These are phyloP conservation scores for Colletotrichum magnum DNA, from an alignment of 2,329 filamentous ascomycete genomes.

Conservation along the genomic window DNA sequence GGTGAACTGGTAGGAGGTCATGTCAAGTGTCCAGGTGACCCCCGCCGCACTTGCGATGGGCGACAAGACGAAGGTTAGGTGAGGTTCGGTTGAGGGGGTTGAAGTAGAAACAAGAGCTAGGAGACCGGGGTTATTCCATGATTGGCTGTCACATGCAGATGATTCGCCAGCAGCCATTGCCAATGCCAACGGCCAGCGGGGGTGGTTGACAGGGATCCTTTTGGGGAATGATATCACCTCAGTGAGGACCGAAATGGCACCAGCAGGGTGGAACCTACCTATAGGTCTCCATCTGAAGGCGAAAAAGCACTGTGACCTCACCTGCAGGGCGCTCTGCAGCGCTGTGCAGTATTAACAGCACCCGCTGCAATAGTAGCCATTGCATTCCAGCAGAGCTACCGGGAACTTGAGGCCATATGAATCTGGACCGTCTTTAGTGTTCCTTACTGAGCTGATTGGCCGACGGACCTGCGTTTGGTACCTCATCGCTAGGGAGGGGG, in stretches of 20 bases:
- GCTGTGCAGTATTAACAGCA: conserved; percentile 19
- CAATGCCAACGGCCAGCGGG: not conserved
- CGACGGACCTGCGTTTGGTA: not conserved
- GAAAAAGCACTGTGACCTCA: not conserved
- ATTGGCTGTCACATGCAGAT: conserved; percentile 40
- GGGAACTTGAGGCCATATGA: not conserved
- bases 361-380: conserved; percentile 18
- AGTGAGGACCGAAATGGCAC: conserved; percentile 21
- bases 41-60: not conserved
- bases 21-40: conserved; percentile 22
- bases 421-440: not conserved
- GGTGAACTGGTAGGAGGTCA: not conserved
- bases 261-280: conserved; percentile 19
- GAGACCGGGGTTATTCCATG: not conserved
- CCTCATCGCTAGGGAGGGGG: conserved; percentile 7
- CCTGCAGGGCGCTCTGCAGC: conserved; percentile 35
- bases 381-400: not conserved
- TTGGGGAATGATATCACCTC: conserved; percentile 11
- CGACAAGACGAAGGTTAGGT: conserved; percentile 18
- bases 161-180: not conserved
- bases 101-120: not conserved
- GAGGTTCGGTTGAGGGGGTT: conserved; percentile 9
- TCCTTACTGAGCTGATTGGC: not conserved
- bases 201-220: too few species aligned
- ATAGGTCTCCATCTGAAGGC: too few species aligned